phyloP scores from a whole-genome alignment of 768 basidiomycete genomes.

The Lyophyllum semitale region DNA sequence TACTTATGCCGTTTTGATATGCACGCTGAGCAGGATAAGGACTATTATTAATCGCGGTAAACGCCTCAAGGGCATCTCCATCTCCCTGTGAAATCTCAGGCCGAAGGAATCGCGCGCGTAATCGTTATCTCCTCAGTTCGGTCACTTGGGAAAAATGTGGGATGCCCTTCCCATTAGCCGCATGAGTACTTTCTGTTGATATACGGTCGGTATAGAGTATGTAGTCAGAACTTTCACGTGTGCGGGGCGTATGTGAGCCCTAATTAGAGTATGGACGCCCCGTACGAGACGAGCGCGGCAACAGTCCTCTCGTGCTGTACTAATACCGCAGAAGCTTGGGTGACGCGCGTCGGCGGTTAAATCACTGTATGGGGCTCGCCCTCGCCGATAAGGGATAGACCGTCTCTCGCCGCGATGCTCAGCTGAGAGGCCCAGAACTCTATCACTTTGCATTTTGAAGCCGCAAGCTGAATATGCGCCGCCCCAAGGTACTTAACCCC shows the following conservation, averaged over 20 bases:
- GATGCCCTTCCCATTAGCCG: not conserved
- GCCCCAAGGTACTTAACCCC: not conserved
- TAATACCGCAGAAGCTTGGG: no score
- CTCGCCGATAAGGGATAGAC: no score
- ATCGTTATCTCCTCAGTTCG: not conserved
- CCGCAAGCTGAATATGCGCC: not conserved
- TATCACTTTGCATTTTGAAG: no score
- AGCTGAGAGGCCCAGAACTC: no score
- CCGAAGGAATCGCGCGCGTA: not conserved
- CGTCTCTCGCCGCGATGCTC: no score
- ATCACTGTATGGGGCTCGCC: no score
- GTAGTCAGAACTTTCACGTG: no score
- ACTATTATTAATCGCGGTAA: not conserved
- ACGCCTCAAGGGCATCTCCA: slow-evolving; percentile 5
- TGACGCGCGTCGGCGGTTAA: no score
- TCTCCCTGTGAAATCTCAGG: slow-evolving; percentile 7
- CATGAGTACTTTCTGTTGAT: not conserved
- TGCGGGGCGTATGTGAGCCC: no score
- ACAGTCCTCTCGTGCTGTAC: no score
- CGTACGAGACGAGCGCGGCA: no score
- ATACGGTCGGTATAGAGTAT: not conserved
- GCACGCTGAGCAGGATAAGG: not conserved
- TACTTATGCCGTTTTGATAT: not conserved
- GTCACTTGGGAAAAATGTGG: not conserved
- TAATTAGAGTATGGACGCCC: no score